Base-by-base conservation (phyloP, 1,284 basidiomycete genomes). In the Irpex sp. region DNA sequence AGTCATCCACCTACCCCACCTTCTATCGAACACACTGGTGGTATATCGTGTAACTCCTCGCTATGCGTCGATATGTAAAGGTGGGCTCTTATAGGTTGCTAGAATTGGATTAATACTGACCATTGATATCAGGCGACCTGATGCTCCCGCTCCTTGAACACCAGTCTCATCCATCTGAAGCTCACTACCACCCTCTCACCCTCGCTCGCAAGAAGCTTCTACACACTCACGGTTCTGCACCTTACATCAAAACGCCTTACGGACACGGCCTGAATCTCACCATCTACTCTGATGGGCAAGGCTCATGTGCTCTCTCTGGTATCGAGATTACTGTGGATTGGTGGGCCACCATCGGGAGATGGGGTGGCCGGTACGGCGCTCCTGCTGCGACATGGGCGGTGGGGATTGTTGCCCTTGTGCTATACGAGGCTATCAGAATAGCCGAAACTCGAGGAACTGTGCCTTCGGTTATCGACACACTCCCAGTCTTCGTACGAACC, bases 221-320 rank as follows among this genome's bases (percentile, higher is more conserved):
- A 2, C 93, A 95, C 69, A 83, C 86, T 0, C 93, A 96, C 71
- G 71, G 80, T 1, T 75, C 78, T 3, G 89, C 85, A 0, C 91
- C 93, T 0, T 93, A 87, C 66, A 71, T 88, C 7, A 64, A 63
- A 67, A 64, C 67, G 19, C 66, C 45, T 16, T 70, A 64, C 68
- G 66, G 66, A 28, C 76, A 51, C 64, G 82, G 81, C 56, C 60
- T 89, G 18, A 75, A 79, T 53, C 73, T 91, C 57, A 80, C 77
- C 0, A 74, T 92, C 9, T 84, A 86, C 69, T 81, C 85, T 0
- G 80, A 83, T 3, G 81, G 79, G 6, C 76, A 78, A 51, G 74
- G 80, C 42, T 74, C 73, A 12, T 88, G 86, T 69, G 67, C 69
- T 4, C 69, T 86, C 3, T 64, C 74, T 0, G 73, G 72, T 1